Evolutionary conservation across 768 basidiomycete genomes (phyloP).

Genomic region (Antrodiella citrinella): DNA sequence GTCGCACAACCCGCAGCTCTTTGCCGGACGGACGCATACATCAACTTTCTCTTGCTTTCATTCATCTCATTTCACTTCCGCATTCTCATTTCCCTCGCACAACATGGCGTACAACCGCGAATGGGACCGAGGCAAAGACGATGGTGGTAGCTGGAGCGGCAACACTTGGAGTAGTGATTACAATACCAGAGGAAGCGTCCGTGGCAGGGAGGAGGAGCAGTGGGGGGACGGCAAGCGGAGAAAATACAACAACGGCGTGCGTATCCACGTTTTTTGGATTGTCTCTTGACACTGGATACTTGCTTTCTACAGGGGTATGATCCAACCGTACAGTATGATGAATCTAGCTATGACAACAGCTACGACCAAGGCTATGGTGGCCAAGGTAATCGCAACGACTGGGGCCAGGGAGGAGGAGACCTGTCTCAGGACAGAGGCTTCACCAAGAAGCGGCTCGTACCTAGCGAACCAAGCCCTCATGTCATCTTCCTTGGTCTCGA

Average conservation of each 20-base stretch:
- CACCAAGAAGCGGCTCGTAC: conserved; percentile 68
- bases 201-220: conserved; percentile 63
- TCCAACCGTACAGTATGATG: too few relatives aligned
- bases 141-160: conserved; percentile 46
- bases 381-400: conserved; percentile 32
- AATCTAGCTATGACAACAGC: conserved; percentile 45
- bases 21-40: too few relatives aligned
- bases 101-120: conserved; percentile 75
- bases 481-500: conserved; percentile 95
- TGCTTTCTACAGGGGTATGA: conserved; percentile 61
- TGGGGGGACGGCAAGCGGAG: conserved; percentile 67
- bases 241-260: conserved; percentile 70
- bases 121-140: conserved; percentile 80
- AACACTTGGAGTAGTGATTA: conserved; percentile 12
- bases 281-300: too few relatives aligned
- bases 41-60: too few relatives aligned
- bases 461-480: conserved; percentile 84
- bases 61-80: too few relatives aligned
- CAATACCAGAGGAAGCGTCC: conserved; percentile 30
- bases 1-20: too few relatives aligned
- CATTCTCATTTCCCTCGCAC: too few relatives aligned
- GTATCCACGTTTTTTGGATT: too few relatives aligned
- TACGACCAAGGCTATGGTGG: conserved; percentile 27
- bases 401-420: conserved; percentile 33
- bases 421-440: too few relatives aligned